Evolutionary conservation across 495 filamentous ascomycete species (phyloP), one percentile per base, ranked within the genome.

Genomic region (Xeromyces bisporus): DNA sequence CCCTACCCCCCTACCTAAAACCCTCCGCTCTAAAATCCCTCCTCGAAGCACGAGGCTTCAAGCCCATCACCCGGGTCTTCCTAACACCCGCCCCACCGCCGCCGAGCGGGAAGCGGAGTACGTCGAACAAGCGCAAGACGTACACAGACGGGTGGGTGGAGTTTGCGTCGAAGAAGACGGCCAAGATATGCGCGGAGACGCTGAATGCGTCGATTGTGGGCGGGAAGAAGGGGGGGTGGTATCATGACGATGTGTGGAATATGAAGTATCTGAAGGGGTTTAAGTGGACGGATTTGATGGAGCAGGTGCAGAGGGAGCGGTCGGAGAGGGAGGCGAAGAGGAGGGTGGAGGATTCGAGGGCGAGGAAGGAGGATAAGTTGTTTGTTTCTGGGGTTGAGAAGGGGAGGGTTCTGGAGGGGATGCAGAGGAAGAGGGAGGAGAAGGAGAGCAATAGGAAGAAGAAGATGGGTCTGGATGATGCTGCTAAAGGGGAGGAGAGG

Each of bases 141-240:
- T 97, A 78, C 53, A 75, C 73, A 4, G 91, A 96, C 47, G 89
- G 89, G 1, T 97, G 89, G 89, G 73, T 96, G 11, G 89, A 97
- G 44, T 93, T 92, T 43, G 51, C 67, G 14, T 60, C 64, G 17
- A 75, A 80, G 47, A 74, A 72, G 42, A 75, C 80, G 23, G 91
- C 89, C 2, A 91, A 91, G 46, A 52, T 74, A 7, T 80, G 69
- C 4, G 84, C 77, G n/a, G 85, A 92, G 44, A 67, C 79, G 2
- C 52, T 96, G 20, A 96, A 96, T 51, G 75, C 80, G 16, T 62
- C 66, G 16, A 84, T 66, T 15, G 73, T 94, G 26, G 84, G 84
- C 15, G 89, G 85, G 10, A 78, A 77, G 46, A 94, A 93, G 58
- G 75, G 84, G 3, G 67, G 73, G 8, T 91, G 75, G 53, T 97